Percentiles rank a stretch among this genome's conserved stretches.
phyloP scores from a whole-genome alignment of 306 rosid genomes.

The Crotalaria pallida region DNA sequence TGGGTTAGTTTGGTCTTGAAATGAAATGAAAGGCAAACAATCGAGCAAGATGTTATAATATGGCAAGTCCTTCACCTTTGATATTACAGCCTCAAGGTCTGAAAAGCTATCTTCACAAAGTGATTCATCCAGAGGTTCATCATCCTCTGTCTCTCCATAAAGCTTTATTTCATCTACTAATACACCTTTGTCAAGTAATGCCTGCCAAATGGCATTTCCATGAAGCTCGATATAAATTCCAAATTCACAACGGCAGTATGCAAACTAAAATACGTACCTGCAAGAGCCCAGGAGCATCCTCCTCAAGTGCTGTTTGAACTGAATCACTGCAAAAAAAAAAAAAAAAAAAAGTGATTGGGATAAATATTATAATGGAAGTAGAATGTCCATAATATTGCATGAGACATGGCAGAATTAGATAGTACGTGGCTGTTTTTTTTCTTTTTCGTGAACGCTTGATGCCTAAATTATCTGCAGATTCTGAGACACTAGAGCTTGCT shows the following conservation, averaged over 20 bases:
- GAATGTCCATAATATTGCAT: neutral
- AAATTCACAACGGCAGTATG: constrained; percentile 23
- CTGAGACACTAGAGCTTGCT: constrained; percentile 22
- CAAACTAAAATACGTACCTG: constrained; percentile 46
- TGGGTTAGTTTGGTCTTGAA: constrained; percentile 12
- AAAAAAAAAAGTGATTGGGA: neutral
- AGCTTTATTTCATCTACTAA: constrained; percentile 74
- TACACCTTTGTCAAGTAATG: constrained; percentile 68
- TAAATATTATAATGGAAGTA: constrained; percentile 12
- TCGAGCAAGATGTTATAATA: constrained; percentile 5
- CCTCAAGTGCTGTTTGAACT: constrained; percentile 74
- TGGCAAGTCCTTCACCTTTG: constrained; percentile 50
- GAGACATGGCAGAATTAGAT: neutral
- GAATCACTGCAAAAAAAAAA: constrained; percentile 64
- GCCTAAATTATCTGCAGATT: constrained; percentile 36
- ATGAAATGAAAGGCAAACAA: constrained; percentile 15
- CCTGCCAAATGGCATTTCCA: constrained; percentile 48
- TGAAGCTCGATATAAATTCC: constrained; percentile 25
- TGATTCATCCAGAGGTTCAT: constrained; percentile 68
- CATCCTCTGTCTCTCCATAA: constrained; percentile 62
- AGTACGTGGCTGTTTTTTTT: constrained; percentile 80
- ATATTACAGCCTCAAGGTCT: constrained; percentile 66
- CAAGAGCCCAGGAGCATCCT: constrained; percentile 96
- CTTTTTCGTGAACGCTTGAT: constrained; percentile 45
- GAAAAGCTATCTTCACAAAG: constrained; percentile 59